These are phyloP conservation scores for Anethum foeniculum DNA, from an alignment of 140 eudicot genomes.

Conservation along the genomic window DNA sequence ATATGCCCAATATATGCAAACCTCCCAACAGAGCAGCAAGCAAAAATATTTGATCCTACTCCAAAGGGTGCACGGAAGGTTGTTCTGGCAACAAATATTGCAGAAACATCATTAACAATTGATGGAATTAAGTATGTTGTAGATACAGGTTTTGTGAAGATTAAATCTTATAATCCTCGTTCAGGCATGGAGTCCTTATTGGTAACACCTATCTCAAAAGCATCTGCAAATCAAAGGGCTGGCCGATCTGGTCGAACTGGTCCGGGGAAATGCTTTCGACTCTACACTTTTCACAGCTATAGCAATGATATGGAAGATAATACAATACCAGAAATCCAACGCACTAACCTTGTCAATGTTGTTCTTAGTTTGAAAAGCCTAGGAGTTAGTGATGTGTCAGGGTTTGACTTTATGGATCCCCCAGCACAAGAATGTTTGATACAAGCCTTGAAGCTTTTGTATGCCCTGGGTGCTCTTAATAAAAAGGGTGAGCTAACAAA, in stretches of 20 bases:
- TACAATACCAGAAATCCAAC: neutral
- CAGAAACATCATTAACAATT: constrained; percentile 10
- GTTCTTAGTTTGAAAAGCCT: constrained; percentile 2
- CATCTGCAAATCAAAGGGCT: constrained; percentile 7
- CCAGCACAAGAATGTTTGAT: neutral
- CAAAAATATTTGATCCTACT: constrained; percentile 20
- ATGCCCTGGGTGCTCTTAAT: constrained; percentile 2
- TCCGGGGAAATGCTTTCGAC: constrained; percentile 9
- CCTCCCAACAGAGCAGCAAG: constrained; percentile 25
- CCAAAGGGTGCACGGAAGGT: constrained; percentile 22
- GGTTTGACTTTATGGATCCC: neutral
- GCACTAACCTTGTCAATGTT: constrained; percentile 1
- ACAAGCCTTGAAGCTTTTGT: neutral
- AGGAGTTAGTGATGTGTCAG: neutral
- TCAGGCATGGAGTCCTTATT: neutral
- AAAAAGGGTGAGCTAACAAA: neutral
- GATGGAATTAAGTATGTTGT: constrained; percentile 5
- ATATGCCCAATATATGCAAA: constrained; percentile 18
- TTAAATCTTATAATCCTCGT: constrained; percentile 6
- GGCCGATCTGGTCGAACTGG: constrained; percentile 9
- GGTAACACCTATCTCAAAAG: constrained; percentile 9
- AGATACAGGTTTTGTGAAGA: constrained; percentile 6
- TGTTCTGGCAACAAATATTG: constrained; percentile 32
- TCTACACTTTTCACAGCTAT: neutral
- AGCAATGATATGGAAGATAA: neutral